phyloP scores from a whole-genome alignment of 805 yeast genomes.

The Lachancea cidri region DNA sequence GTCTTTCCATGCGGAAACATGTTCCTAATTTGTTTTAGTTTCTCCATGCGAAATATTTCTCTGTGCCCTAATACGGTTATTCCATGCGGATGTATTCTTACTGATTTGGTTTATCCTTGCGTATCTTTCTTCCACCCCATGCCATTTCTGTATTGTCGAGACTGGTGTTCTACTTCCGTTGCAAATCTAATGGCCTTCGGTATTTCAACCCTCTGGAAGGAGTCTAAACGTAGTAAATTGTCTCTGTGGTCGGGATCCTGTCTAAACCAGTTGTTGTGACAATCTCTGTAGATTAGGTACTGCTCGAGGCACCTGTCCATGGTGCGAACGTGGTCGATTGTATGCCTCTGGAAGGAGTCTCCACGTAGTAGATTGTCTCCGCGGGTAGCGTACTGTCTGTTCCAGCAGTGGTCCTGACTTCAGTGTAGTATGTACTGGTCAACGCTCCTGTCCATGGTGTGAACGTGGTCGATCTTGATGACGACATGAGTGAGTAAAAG shows the following conservation, averaged over 20 bases:
- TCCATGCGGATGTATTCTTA: too few relatives aligned
- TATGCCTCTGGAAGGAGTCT: constrained; percentile 12
- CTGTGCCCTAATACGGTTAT: too few relatives aligned
- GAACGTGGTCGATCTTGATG: constrained; percentile 1
- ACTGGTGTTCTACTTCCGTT: too few relatives aligned
- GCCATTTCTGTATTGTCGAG: too few relatives aligned
- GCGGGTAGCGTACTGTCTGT: constrained; percentile 11
- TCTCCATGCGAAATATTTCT: too few relatives aligned
- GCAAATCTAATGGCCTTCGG: too few relatives aligned
- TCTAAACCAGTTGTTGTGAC: constrained; percentile 3
- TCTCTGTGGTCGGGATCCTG: constrained; percentile 8
- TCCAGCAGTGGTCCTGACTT: constrained; percentile 6
- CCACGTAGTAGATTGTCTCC: constrained; percentile 14
- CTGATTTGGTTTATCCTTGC: too few relatives aligned
- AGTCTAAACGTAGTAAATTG: constrained; percentile 8
- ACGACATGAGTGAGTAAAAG: too few relatives aligned
- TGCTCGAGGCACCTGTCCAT: constrained; percentile 11
- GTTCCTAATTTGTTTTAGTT: too few relatives aligned
- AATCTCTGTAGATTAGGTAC: constrained; percentile 8
- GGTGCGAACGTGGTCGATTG: constrained; percentile 13
- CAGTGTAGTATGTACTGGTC: constrained; percentile 12
- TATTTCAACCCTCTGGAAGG: too few relatives aligned
- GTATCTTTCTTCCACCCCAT: too few relatives aligned
- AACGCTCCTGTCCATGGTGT: constrained; percentile 6
- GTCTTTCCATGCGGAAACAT: too few relatives aligned